Evolutionary conservation across 345 rosid species (phyloP).

Genomic region (Gossypium longicalyx): DNA sequence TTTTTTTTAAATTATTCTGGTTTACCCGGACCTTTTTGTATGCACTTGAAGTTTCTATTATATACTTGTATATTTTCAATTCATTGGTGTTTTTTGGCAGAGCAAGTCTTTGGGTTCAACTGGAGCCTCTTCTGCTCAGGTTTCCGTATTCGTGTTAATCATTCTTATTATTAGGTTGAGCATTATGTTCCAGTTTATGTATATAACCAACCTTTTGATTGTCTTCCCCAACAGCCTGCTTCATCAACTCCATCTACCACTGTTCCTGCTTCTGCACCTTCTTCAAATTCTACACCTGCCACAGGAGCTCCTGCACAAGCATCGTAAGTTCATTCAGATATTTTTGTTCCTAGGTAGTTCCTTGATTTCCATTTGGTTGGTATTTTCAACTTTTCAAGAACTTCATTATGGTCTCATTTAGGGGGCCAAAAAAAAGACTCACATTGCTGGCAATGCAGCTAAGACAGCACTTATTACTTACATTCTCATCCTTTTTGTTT

Average conservation of each 20-base stretch:
- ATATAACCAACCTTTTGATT: neutral
- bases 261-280: slow-evolving; percentile 37
- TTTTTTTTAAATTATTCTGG: neutral
- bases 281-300: slow-evolving; percentile 37
- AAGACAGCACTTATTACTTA: no score
- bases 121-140: slow-evolving; percentile 61
- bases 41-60: neutral
- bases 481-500: no score
- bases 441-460: neutral
- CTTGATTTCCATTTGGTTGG: neutral
- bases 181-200: neutral
- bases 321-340: slow-evolving; percentile 35
- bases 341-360: neutral
- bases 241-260: slow-evolving; percentile 40
- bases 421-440: neutral
- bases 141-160: slow-evolving; percentile 17
- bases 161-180: slow-evolving; percentile 1
- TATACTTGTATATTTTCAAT: neutral
- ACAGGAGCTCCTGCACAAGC: slow-evolving; percentile 48
- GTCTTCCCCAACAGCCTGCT: slow-evolving; percentile 44
- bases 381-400: neutral
- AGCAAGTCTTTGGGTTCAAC: slow-evolving; percentile 58
- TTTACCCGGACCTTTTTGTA: neutral
- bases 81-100: slow-evolving; percentile 31
- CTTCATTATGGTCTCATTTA: neutral